Evolutionary conservation across 768 basidiomycete genomes (phyloP), one percentile per base, ranked within the genome.

Genomic region (Rhodotorula diobovata): DNA sequence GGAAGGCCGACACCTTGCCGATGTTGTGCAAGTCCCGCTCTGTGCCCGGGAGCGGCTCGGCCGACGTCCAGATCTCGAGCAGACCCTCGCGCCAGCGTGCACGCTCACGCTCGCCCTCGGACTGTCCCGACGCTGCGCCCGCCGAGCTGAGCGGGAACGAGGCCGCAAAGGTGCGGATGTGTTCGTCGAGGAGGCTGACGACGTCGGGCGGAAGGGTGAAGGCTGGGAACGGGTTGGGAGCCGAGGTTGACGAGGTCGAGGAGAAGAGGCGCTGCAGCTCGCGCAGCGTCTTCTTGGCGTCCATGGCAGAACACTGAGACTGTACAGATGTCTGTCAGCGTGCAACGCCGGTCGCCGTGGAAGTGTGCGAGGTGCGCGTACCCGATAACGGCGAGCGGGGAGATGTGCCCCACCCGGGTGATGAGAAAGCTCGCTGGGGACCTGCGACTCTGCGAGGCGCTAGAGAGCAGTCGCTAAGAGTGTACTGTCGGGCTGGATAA

Each of bases 21-120:
- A 75, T 65, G 41, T 30, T 37, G 20, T 37, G 53, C 20, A 66
- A 50, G 14, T 75, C 67, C 21, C 69, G 66, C 32, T 75, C 73
- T 1, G 70, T 66, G 16, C 73, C 73, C 28, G 73, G 73, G 1
- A 61, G 23, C 4, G 73, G 73, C 51, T 71, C 70, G 57, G 60
- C 67, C 11, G 35, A 11, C 18, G 60, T 34, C 70, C 73, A 75
- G 37, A 71, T 66, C 34, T 71, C 70, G 48, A 71, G 64, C 2
- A 75, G 50, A 4, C 67, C 67, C 14, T 67, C 70, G 35, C 73
- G 61, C 73, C 73, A 75, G 9, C 61, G 41, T 3, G 51, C 39
- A 10, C 73, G 66, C 41, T 71, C 73, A 4, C 61, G 46, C 35
- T 74, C 73, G 34, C 61, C 48, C 32, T 72, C 71, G 0, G 71